Percentiles rank a stretch among this genome's conserved stretches.
phyloP scores from a whole-genome alignment of 2,329 filamentous ascomycete genomes.

The Knufia petricola region DNA sequence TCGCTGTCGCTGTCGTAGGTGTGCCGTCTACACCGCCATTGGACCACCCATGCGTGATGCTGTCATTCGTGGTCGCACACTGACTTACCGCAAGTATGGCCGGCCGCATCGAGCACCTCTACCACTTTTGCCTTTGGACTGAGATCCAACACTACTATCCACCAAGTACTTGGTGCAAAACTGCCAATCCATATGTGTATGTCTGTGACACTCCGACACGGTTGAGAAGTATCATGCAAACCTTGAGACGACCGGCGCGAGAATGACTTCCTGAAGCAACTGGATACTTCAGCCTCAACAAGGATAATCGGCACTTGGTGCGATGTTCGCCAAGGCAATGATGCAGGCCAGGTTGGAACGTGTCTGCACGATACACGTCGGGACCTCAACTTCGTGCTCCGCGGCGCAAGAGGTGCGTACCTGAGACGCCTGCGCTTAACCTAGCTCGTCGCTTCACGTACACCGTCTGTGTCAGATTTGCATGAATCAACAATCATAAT shows the following conservation, averaged over 20 bases:
- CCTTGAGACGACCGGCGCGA: background rate
- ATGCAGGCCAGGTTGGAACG: background rate
- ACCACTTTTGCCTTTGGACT: background rate
- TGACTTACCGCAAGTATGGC: no score
- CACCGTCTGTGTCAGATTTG: no score
- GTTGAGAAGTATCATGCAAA: background rate
- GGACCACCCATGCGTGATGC: background rate
- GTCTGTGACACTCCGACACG: no score
- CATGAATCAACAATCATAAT: no score
- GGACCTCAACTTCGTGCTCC: background rate
- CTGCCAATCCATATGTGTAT: no score
- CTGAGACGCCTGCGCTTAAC: no score
- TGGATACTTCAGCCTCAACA: background rate
- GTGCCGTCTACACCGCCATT: no score
- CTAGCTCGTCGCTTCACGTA: no score
- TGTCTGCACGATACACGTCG: background rate
- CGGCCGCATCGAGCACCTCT: no score
- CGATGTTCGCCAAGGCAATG: background rate
- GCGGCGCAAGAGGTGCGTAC: no score
- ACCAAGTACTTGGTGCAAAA: background rate
- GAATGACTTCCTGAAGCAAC: background rate
- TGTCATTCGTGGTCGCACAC: background rate
- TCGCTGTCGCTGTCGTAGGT: no score
- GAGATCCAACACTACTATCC: background rate
- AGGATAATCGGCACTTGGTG: background rate